These are phyloP conservation scores for Populus trichocarpa DNA, from an alignment of 441 rosid species.

Conservation along the genomic window DNA sequence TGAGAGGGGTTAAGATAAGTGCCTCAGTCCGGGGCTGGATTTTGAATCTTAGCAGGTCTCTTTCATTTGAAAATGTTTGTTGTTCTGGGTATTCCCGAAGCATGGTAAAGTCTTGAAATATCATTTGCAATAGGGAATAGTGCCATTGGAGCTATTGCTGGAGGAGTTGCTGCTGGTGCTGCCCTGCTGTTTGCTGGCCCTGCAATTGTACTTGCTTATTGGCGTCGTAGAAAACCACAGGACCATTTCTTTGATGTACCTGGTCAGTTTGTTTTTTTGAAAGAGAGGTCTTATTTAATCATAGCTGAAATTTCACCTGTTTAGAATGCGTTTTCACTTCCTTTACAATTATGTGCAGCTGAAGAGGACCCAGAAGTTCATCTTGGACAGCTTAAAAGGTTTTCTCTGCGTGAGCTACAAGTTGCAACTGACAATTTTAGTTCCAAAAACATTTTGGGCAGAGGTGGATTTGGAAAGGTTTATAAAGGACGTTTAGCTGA, in stretches of 20 bases:
- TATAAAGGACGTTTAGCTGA: too few species aligned
- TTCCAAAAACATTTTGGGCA: slow-evolving; percentile 55
- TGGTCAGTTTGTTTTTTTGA: slow-evolving; percentile 19
- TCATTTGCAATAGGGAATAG: slow-evolving; percentile 39
- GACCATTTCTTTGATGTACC: too few species aligned
- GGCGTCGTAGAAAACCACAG: too few species aligned
- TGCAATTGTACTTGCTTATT: too few species aligned
- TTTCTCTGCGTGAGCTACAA: slow-evolving; percentile 75
- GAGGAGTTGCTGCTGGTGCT: too few species aligned
- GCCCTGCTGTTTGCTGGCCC: too few species aligned
- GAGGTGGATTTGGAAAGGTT: too few species aligned
- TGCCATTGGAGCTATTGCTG: too few species aligned
- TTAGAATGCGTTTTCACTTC: slow-evolving; percentile 15
- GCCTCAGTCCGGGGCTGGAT: not conserved
- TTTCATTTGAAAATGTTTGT: not conserved
- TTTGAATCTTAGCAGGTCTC: not conserved
- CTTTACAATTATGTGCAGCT: slow-evolving; percentile 45
- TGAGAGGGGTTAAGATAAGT: not conserved
- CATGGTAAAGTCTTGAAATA: slow-evolving; percentile 1
- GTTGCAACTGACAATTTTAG: slow-evolving; percentile 85
- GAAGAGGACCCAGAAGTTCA: slow-evolving; percentile 95
- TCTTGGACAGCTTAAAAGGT: slow-evolving; percentile 80
- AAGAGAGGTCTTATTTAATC: slow-evolving; percentile 11
- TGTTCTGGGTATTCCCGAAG: not conserved
- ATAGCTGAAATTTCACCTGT: not conserved